These are phyloP conservation scores for Fusarium foetens DNA, from an alignment of 2,329 filamentous ascomycete species.

Conservation along the genomic window DNA sequence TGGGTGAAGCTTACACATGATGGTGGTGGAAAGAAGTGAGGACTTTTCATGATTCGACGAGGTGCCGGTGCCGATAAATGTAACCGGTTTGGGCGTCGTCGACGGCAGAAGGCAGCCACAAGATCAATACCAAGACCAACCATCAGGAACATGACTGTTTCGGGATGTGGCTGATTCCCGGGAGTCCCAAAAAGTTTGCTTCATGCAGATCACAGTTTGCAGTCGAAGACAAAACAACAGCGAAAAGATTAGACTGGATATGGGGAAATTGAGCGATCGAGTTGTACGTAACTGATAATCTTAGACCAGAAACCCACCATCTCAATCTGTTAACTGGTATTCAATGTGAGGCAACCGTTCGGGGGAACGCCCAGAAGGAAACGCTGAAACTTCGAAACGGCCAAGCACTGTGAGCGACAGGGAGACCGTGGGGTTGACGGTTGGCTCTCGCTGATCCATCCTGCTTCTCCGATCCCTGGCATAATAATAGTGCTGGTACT, in stretches of 20 bases:
- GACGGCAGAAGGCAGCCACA: slow-evolving; percentile 8
- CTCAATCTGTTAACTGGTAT: background rate
- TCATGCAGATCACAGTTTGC: slow-evolving; percentile 10
- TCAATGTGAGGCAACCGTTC: slow-evolving; percentile 1
- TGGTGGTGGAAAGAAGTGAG: slow-evolving; percentile 11
- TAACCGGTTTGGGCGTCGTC: slow-evolving; percentile 21
- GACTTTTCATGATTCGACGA: slow-evolving; percentile 4
- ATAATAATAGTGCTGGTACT: background rate
- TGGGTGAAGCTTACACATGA: slow-evolving; percentile 16
- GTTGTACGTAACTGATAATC: slow-evolving; percentile 25
- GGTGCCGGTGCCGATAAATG: slow-evolving; percentile 20
- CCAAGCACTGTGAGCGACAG: slow-evolving; percentile 31
- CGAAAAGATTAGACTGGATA: slow-evolving; percentile 4
- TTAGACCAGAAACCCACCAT: slow-evolving; percentile 6
- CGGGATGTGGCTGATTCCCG: slow-evolving; percentile 27
- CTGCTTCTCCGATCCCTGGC: slow-evolving; percentile 20
- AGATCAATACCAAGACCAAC: background rate
- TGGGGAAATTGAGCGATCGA: slow-evolving; percentile 18
- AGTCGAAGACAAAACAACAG: background rate
- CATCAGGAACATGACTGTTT: background rate
- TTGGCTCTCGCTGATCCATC: slow-evolving; percentile 42
- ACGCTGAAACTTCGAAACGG: slow-evolving; percentile 32
- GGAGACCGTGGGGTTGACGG: slow-evolving; percentile 44
- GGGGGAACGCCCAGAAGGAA: slow-evolving; percentile 3
- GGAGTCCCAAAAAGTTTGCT: slow-evolving; percentile 1